Evolutionary conservation across 2,329 filamentous ascomycete genomes (phyloP).

Genomic region (Colletotrichum caudatum): DNA sequence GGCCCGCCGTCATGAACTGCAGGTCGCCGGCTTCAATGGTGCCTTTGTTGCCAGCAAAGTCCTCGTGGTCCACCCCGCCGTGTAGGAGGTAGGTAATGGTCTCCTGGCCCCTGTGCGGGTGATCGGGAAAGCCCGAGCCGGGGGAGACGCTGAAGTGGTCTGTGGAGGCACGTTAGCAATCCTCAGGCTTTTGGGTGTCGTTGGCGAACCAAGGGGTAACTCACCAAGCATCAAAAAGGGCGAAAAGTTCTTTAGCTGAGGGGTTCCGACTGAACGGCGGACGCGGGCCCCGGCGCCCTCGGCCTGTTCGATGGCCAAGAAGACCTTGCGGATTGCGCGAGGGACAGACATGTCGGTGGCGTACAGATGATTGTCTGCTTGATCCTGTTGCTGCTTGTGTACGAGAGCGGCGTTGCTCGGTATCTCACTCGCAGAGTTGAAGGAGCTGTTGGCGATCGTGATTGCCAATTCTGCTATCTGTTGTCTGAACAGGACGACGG

Average conservation of each 20-base stretch:
- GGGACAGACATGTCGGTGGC: conserved; percentile 72
- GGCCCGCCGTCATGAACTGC: conserved; percentile 97
- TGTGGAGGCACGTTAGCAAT: conserved; percentile 82
- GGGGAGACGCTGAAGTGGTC: conserved; percentile 88
- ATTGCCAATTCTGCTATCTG: conserved; percentile 44
- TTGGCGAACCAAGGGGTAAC: conserved; percentile 90
- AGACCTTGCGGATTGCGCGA: conserved; percentile 83
- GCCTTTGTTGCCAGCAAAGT: conserved; percentile 87
- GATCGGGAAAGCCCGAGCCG: conserved; percentile 91
- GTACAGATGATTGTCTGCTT: conserved; percentile 45
- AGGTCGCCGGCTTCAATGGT: conserved; percentile 89
- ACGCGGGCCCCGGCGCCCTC: conserved; percentile 92
- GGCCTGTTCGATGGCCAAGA: conserved; percentile 85
- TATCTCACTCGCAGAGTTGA: conserved; percentile 36
- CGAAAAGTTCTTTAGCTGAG: conserved; percentile 84
- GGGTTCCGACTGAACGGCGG: conserved; percentile 87
- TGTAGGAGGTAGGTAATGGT: conserved; percentile 89
- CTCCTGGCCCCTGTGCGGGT: conserved; percentile 86
- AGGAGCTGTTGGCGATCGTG: conserved; percentile 22
- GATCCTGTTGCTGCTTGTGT: conserved; percentile 31
- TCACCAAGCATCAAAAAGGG: conserved; percentile 98
- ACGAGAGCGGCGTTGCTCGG: neutral
- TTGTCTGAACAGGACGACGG: conserved; percentile 47
- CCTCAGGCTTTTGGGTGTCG: conserved; percentile 85
- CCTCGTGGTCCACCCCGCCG: conserved; percentile 90